Base-by-base conservation (phyloP, 805 yeast genomes). In the Cyberlindnera maclurae region DNA sequence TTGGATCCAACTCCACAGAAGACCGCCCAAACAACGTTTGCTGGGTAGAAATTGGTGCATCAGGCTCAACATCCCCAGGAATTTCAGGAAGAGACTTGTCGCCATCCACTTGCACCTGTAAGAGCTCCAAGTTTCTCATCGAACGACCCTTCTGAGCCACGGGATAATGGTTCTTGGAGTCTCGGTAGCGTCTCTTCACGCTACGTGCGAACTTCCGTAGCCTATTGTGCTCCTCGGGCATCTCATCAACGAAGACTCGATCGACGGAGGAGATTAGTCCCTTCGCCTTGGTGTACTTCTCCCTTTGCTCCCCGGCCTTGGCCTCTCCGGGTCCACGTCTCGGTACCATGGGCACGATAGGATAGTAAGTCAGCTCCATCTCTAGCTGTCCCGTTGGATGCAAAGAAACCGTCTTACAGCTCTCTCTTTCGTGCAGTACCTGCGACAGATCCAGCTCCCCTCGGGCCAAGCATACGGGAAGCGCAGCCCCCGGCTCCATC, bases 341-440 rank as follows among this genome's bases (percentile, higher is more conserved):
- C 2, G 58, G 58, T 11, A 54, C 28, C 40, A 50, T 16, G 4
- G 58, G 58, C 2, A 51, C 47, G 15, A 42, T 29, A n/a, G 46
- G 49, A 33, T 52, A 47, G 30, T 50, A 54, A 1, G 55, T 54
- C 22, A 50, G 33, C 34, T 54, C 55, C 1, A 54, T 11, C 24
- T 52, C 44, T n/a, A 54, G 22, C 15, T 38, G 46, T 1, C 51
- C 51, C 9, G 16, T 8, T 7, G 49, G 51, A 5, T 28, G 22
- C 18, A 52, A 28, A 2, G 39, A 29, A 3, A 49, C 22, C 46
- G 48, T 35, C n/a, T 37, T 40, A 15, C 46, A 50, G 3, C 34
- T 26, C 13, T 41, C 47, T 15, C 37, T 42, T 15, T 39, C 39
- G 20, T 45, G 37, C 12, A 51, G 42, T 1, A 45, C 41, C n/a